phyloP scores from a whole-genome alignment of 2,329 filamentous ascomycete genomes.

The Botrytis squamosa region DNA sequence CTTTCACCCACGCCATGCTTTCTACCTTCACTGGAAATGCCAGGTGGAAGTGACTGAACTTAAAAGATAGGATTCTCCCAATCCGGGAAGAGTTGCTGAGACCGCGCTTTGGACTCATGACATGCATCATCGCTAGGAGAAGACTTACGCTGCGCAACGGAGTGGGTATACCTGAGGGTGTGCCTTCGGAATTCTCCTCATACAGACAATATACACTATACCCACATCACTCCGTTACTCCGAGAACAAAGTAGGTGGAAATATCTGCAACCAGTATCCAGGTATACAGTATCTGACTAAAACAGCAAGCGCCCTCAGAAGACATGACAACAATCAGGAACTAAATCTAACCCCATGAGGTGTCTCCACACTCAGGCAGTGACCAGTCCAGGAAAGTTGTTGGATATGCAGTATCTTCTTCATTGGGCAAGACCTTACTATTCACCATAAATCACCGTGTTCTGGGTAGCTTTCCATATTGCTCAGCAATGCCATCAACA shows the following conservation, averaged over 20 bases:
- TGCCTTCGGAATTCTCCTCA: slow-evolving; percentile 18
- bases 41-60: slow-evolving; percentile 13
- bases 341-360: slow-evolving; percentile 10
- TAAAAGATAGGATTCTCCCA: slow-evolving; percentile 2
- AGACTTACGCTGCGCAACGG: slow-evolving; percentile 16
- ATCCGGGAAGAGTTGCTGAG: slow-evolving; percentile 10
- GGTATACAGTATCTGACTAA: background rate
- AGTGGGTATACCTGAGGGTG: slow-evolving; percentile 12
- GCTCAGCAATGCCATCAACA: slow-evolving; percentile 11
- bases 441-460: background rate
- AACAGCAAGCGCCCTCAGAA: slow-evolving; percentile 1
- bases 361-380: slow-evolving; percentile 6
- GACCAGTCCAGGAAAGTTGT: background rate
- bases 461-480: slow-evolving; percentile 16
- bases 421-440: background rate
- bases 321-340: background rate
- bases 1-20: slow-evolving; percentile 3
- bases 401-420: background rate
- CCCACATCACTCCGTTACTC: slow-evolving; percentile 10
- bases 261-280: slow-evolving; percentile 6
- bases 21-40: slow-evolving; percentile 2
- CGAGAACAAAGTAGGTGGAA: slow-evolving; percentile 11
- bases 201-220: slow-evolving; percentile 17
- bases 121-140: slow-evolving; percentile 5
- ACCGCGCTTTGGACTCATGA: slow-evolving; percentile 6